Evolutionary conservation across 805 yeast genomes (phyloP).

Genomic region (Starmerella davenportii): DNA sequence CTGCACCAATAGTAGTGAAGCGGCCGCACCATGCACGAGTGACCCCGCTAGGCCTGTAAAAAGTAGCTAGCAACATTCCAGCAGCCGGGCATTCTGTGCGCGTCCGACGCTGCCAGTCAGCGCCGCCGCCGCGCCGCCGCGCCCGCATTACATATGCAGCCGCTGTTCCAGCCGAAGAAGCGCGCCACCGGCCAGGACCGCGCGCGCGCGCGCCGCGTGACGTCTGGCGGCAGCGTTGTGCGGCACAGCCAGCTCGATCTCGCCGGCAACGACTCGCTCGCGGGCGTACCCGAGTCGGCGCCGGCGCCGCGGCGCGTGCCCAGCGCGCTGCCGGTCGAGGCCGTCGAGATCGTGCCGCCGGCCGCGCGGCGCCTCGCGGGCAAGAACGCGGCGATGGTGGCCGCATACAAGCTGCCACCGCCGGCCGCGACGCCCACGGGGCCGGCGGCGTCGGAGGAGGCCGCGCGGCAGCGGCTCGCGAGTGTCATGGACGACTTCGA

Average conservation of each 20-base stretch:
- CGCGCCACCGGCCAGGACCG: neutral
- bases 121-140: too few species aligned
- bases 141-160: too few species aligned
- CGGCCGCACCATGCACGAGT: too few species aligned
- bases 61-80: too few species aligned
- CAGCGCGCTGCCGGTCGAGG: neutral
- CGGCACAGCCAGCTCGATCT: neutral
- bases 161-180: too few species aligned
- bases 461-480: neutral
- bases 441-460: neutral
- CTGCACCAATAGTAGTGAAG: too few species aligned
- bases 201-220: neutral
- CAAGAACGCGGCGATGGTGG: neutral
- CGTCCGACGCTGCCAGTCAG: too few species aligned
- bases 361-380: neutral
- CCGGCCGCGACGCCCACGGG: neutral
- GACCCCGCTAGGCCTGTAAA: too few species aligned
- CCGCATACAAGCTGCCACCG: neutral
- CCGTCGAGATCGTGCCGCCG: neutral
- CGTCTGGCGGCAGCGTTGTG: conserved; percentile 9
- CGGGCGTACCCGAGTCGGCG: neutral
- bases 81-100: too few species aligned
- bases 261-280: neutral
- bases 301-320: neutral
- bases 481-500: conserved; percentile 2